These are phyloP conservation scores for Globisporangium orthogonon DNA, from an alignment of 352 stramenopile genomes.

Conservation along the genomic window DNA sequence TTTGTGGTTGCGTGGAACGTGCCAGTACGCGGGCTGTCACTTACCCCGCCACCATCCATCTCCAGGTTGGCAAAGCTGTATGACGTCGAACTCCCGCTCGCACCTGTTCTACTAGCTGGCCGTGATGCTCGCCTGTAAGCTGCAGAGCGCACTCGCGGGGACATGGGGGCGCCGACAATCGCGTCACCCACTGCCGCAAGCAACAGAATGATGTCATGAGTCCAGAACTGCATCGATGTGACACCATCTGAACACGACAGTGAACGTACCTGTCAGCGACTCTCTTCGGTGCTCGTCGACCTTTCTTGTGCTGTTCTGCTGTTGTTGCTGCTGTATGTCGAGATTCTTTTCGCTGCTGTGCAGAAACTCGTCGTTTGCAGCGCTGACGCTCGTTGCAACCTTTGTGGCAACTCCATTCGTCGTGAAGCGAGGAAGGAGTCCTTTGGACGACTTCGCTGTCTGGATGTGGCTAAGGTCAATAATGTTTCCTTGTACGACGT, in stretches of 20 bases:
- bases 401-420: neutral
- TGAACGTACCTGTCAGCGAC: constrained; percentile 1
- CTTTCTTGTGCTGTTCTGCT: constrained; percentile 12
- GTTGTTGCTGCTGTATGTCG: constrained; percentile 7
- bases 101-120: neutral
- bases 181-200: neutral
- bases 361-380: constrained; percentile 2
- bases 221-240: neutral
- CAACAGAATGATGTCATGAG: neutral
- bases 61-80: neutral
- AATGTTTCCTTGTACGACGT: constrained; percentile 3
- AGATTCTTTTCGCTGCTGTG: constrained; percentile 4
- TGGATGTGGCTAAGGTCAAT: constrained; percentile 5
- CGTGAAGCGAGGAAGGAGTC: constrained; percentile 2
- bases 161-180: constrained; percentile 2
- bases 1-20: neutral
- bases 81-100: neutral
- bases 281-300: constrained; percentile 7
- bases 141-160: constrained; percentile 10
- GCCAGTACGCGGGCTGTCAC: neutral
- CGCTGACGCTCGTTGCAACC: neutral
- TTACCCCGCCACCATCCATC: constrained; percentile 2
- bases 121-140: constrained; percentile 6
- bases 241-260: neutral
- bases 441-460: neutral